Evolutionary conservation across 2,329 filamentous ascomycete species (phyloP), one percentile per base, ranked within the genome.

Genomic region (Diaporthe citri): DNA sequence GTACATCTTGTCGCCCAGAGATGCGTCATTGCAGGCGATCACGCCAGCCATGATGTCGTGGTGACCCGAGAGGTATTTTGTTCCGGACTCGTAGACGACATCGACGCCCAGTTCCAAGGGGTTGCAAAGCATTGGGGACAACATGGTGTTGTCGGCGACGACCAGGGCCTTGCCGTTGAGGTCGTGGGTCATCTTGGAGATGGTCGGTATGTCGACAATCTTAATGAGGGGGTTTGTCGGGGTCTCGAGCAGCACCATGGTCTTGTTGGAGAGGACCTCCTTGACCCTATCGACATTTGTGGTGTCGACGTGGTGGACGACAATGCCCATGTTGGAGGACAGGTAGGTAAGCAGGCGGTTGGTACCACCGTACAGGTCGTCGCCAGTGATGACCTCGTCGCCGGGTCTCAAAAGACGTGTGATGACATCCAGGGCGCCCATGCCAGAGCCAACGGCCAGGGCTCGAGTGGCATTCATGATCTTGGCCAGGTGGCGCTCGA

Each of bases 31-130:
- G 83, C 96, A 92, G 31, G 96, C 97, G 78, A 99, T 94, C 41
- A 99, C 95, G 77, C 97, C 97, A 13, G 97, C 97, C 97, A 99
- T 99, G 82, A 99, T 93, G 82, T 99, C 97, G 87, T 99, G 97
- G 84, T 99, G 97, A 43, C 97, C 97, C 1, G 96, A 98, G 8
- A 99, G 89, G 81, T 99, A 99, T 84, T 99, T 99, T 34, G 97
- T 99, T 73, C 97, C 97, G 36, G 94, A 97, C 86, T 99, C 97
- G 85, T 99, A 99, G 73, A 97, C 95, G 79, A 99, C 94, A 81
- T 99, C 97, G 22, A 96, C 96, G 74, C 97, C 97, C 39, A 98
- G 89, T 76, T 98, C 96, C 25, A 99, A 91, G 8, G 97, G 97
- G 85, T 98, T 98, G 81, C 93, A 93, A 10, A 99, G 92, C 87